These are phyloP conservation scores for Pholiota molesta DNA, from an alignment of 768 basidiomycete genomes.

Conservation along the genomic window DNA sequence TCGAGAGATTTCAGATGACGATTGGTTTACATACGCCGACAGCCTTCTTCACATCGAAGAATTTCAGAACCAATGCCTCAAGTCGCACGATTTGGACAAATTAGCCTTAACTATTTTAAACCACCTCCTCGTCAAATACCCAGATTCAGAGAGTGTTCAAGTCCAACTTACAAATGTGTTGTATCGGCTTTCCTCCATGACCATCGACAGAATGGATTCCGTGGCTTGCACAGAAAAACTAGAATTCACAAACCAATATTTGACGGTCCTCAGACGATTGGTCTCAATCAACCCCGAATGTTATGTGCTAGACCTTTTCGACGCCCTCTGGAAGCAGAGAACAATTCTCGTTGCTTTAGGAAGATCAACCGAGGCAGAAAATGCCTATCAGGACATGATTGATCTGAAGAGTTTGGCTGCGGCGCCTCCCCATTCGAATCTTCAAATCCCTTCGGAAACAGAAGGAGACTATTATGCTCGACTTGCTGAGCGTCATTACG, in stretches of 20 bases:
- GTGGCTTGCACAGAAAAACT: background rate
- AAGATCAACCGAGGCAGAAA: background rate
- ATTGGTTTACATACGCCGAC: background rate
- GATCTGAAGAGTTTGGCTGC: background rate
- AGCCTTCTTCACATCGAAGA: background rate
- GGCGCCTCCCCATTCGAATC: background rate
- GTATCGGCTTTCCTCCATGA: background rate
- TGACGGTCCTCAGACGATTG: background rate
- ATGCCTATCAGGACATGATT: background rate
- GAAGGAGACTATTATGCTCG: constrained; percentile 4
- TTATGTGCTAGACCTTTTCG: background rate
- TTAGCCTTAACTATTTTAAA: background rate
- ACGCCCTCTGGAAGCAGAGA: background rate
- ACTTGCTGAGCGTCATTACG: background rate
- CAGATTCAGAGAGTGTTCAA: background rate
- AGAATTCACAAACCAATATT: background rate
- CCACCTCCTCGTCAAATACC: background rate
- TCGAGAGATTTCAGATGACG: background rate
- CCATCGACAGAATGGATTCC: too few relatives aligned
- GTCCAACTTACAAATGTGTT: background rate
- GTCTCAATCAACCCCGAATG: background rate
- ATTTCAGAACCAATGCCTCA: background rate
- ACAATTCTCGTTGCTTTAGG: background rate
- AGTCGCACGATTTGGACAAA: background rate
- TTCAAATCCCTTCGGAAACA: background rate